Percentiles rank a stretch among this genome's conserved stretches.
Evolutionary conservation across 495 filamentous ascomycete species (phyloP).

Genomic region (Lasiosphaeria ovina): DNA sequence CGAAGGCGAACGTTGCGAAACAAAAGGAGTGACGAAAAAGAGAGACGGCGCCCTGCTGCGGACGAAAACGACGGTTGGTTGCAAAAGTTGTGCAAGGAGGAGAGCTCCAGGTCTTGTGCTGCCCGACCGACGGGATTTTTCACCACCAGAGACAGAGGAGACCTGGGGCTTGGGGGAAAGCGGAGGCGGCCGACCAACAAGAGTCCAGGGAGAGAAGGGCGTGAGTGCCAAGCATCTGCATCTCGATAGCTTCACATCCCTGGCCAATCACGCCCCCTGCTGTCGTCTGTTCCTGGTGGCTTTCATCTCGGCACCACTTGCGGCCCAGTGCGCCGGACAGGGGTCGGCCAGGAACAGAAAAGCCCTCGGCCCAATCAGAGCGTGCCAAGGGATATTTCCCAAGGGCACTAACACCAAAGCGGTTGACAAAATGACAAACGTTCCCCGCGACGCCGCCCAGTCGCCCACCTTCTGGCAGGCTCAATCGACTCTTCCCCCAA

Average conservation of each 20-base stretch:
- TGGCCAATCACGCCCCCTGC: slow-evolving; percentile 18
- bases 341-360: slow-evolving; percentile 21
- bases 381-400: slow-evolving; percentile 9
- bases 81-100: slow-evolving; percentile 5
- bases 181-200: slow-evolving; percentile 10
- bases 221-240: slow-evolving; percentile 15
- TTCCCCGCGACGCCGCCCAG: neutral
- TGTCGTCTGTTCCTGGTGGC: slow-evolving; percentile 13
- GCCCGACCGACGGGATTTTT: slow-evolving; percentile 11
- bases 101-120: slow-evolving; percentile 16
- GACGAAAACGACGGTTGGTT: neutral
- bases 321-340: slow-evolving; percentile 10
- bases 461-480: neutral
- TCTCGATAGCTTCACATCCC: slow-evolving; percentile 18
- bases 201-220: neutral
- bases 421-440: slow-evolving; percentile 21
- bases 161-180: neutral
- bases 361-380: slow-evolving; percentile 15
- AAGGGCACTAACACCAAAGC: slow-evolving; percentile 15
- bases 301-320: slow-evolving; percentile 27
- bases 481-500: neutral
- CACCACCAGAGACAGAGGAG: neutral
- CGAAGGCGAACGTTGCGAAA: neutral
- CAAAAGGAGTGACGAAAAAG: slow-evolving; percentile 19
- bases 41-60: slow-evolving; percentile 19